Evolutionary conservation across 2,329 filamentous ascomycete genomes (phyloP).

Genomic region (Trichoderma polysporum): DNA sequence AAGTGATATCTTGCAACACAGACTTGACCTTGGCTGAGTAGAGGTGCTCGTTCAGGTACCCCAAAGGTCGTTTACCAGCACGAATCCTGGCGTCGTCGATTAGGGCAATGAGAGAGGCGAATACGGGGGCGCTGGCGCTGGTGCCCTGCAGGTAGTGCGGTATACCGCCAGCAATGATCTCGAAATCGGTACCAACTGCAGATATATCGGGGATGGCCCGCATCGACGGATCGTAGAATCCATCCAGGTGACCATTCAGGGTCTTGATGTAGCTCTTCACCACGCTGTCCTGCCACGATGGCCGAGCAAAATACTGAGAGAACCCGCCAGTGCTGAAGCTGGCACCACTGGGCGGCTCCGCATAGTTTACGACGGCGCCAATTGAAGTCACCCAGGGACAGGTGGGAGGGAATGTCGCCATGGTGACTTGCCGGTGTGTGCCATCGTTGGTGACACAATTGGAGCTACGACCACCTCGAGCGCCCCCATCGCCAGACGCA

Average conservation of each 20-base stretch:
- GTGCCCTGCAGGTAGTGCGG: slow-evolving; percentile 41
- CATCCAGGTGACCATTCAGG: slow-evolving; percentile 43
- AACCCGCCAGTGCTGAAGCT: slow-evolving; percentile 54
- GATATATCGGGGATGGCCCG: slow-evolving; percentile 53
- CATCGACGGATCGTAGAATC: slow-evolving; percentile 46
- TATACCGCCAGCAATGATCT: slow-evolving; percentile 35
- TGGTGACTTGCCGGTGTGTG: slow-evolving; percentile 52
- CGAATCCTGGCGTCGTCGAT: slow-evolving; percentile 55
- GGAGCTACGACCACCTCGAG: slow-evolving; percentile 46
- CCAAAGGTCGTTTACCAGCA: slow-evolving; percentile 48
- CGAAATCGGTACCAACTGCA: slow-evolving; percentile 58
- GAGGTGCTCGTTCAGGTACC: slow-evolving; percentile 53
- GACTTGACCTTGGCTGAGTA: slow-evolving; percentile 42
- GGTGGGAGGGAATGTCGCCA: slow-evolving; percentile 62
- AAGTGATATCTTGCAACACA: slow-evolving; percentile 43
- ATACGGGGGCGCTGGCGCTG: slow-evolving; percentile 53
- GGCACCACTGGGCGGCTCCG: slow-evolving; percentile 42
- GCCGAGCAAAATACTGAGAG: slow-evolving; percentile 49
- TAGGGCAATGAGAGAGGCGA: slow-evolving; percentile 54
- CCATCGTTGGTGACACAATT: slow-evolving; percentile 60
- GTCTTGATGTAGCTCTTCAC: slow-evolving; percentile 42
- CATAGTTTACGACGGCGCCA: slow-evolving; percentile 52
- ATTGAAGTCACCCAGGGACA: slow-evolving; percentile 69
- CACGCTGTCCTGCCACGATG: slow-evolving; percentile 45
- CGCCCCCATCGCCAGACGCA: slow-evolving; percentile 52